These are phyloP conservation scores for Coemansia reversa DNA, from an alignment of 192 early-diverging fungal genomes.

Conservation along the genomic window DNA sequence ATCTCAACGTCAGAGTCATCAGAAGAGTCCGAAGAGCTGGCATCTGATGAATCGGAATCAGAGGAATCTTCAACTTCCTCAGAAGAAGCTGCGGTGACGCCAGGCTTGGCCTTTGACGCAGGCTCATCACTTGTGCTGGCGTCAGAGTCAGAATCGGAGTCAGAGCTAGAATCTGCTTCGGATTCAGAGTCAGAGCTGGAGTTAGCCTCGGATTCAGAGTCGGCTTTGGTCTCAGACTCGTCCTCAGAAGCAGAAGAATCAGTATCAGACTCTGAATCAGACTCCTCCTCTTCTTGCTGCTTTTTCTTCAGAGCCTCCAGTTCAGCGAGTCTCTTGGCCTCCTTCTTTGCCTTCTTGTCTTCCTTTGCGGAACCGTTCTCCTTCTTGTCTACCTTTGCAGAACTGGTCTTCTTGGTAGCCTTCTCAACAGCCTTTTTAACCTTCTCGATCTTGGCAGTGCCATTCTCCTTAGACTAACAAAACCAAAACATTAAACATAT, in stretches of 20 bases:
- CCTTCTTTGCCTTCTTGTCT: conserved; percentile 22
- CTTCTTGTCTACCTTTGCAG: conserved; percentile 24
- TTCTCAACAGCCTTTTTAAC: not conserved
- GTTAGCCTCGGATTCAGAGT: conserved; percentile 13
- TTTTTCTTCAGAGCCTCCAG: conserved; percentile 1
- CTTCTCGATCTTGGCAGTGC: not conserved
- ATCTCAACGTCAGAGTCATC: conserved; percentile 13
- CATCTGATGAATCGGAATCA: conserved; percentile 22
- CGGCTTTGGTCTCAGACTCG: conserved; percentile 31
- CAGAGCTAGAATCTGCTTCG: conserved; percentile 28
- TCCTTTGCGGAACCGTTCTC: conserved; percentile 20
- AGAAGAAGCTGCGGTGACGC: not conserved
- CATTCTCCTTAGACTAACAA: conserved; percentile 7
- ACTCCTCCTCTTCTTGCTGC: conserved; percentile 18
- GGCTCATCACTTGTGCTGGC: conserved; percentile 5
- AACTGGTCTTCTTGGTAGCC: conserved; percentile 17
- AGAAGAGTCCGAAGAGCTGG: conserved; percentile 4
- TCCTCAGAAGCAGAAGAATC: conserved; percentile 34
- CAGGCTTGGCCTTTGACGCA: not conserved
- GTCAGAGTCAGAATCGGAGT: conserved; percentile 16
- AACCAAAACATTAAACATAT: too few relatives aligned
- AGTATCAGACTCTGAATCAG: conserved; percentile 47
- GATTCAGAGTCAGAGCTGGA: conserved; percentile 25
- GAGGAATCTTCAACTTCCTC: conserved; percentile 5
- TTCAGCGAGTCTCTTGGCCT: conserved; percentile 9